These are phyloP conservation scores for Nectriaceae sp. DNA, from an alignment of 2,329 filamentous ascomycete species.

Conservation along the genomic window DNA sequence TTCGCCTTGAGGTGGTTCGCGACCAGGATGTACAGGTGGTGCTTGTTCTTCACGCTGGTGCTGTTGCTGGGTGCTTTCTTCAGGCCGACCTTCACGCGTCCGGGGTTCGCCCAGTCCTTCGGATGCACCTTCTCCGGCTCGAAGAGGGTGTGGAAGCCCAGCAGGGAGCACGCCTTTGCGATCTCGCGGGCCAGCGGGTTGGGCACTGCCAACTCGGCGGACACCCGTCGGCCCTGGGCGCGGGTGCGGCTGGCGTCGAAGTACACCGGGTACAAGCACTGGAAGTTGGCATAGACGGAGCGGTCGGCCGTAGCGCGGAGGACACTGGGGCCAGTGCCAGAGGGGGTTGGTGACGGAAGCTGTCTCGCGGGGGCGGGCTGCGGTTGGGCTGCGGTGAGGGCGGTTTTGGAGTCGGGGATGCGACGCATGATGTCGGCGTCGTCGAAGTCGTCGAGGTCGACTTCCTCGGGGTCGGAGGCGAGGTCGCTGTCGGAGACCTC, in stretches of 20 bases:
- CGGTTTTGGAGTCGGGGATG: constrained; percentile 35
- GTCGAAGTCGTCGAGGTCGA: constrained; percentile 70
- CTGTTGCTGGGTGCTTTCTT: constrained; percentile 29
- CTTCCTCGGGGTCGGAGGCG: constrained; percentile 84
- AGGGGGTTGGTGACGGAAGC: constrained; percentile 26
- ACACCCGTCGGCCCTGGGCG: constrained; percentile 79
- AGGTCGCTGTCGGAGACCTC: constrained; percentile 83
- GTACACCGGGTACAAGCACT: constrained; percentile 94
- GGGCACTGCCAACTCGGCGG: constrained; percentile 68
- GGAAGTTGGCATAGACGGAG: constrained; percentile 70
- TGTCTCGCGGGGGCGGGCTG: constrained; percentile 30
- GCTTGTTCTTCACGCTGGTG: constrained; percentile 67
- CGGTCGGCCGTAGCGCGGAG: constrained; percentile 47
- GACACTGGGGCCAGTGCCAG: constrained; percentile 31
- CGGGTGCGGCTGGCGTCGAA: constrained; percentile 79
- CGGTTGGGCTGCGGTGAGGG: constrained; percentile 27
- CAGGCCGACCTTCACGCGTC: constrained; percentile 79
- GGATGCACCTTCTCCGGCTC: constrained; percentile 93
- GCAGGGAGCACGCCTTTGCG: constrained; percentile 75
- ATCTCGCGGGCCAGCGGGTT: constrained; percentile 91
- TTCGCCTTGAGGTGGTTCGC: constrained; percentile 74
- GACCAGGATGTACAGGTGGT: constrained; percentile 83
- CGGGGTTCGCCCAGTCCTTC: constrained; percentile 97
- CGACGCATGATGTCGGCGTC: constrained; percentile 59
- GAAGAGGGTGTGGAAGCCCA: constrained; percentile 74